phyloP scores from a whole-genome alignment of 768 basidiomycete species.

The Lentinus tigrinus region DNA sequence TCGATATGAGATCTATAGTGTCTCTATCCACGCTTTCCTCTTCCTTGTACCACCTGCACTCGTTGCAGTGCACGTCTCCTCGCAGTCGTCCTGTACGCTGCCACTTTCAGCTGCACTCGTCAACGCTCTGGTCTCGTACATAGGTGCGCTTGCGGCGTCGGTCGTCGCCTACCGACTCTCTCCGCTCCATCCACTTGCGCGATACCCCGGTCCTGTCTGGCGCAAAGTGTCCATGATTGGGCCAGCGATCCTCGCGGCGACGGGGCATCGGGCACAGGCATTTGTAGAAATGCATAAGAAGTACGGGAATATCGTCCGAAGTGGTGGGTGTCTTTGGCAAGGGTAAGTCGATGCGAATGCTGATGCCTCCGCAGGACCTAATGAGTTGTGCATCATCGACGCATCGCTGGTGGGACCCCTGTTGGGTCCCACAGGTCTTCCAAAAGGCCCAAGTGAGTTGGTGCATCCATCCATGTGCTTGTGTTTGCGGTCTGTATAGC shows the following conservation, averaged over 20 bases:
- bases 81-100: not conserved
- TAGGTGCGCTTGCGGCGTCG: not conserved
- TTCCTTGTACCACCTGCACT: not conserved
- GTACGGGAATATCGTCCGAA: constrained; percentile 39
- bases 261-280: constrained; percentile 24
- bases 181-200: not conserved
- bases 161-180: not conserved
- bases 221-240: constrained; percentile 30
- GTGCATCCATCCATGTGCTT: constrained; percentile 33
- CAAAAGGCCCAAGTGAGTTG: constrained; percentile 39
- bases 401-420: constrained; percentile 31
- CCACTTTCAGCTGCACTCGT: not conserved
- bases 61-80: not conserved
- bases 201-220: constrained; percentile 24
- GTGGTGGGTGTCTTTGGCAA: too few relatives aligned
- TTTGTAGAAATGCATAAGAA: constrained; percentile 32
- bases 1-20: not conserved
- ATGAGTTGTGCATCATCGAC: constrained; percentile 43
- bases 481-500: constrained; percentile 15
- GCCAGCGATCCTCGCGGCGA: constrained; percentile 23
- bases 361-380: constrained; percentile 36
- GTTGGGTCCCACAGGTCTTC: constrained; percentile 34
- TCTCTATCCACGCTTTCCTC: not conserved
- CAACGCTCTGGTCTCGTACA: not conserved
- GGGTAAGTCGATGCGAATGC: too few relatives aligned